Evolutionary conservation across 768 basidiomycete species (phyloP).

Genomic region (Tylopilus cervinicoccineus): DNA sequence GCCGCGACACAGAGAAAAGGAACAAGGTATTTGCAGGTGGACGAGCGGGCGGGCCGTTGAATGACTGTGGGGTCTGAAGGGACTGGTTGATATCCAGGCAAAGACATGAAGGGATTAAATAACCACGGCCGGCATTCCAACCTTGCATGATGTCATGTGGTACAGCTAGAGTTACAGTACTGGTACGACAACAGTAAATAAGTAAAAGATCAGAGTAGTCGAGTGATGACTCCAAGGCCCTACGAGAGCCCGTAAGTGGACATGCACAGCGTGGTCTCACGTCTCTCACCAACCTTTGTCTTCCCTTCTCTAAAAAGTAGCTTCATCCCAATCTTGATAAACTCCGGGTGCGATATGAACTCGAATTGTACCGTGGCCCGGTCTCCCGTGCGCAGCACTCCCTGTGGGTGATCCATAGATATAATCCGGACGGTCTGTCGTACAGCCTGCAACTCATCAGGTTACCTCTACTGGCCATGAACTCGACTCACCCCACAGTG

Average conservation of each 20-base stretch:
- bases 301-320: conserved; percentile 92
- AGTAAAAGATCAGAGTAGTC: conserved; percentile 42
- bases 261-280: background rate
- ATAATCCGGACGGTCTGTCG: conserved; percentile 90
- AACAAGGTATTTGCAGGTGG: conserved; percentile 32
- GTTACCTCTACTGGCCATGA: background rate
- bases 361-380: conserved; percentile 92
- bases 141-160: conserved; percentile 17
- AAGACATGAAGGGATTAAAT: conserved; percentile 23
- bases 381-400: conserved; percentile 90
- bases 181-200: background rate
- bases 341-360: conserved; percentile 90
- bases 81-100: conserved; percentile 16
- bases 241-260: conserved; percentile 25
- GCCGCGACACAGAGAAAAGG: conserved; percentile 34
- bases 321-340: conserved; percentile 90
- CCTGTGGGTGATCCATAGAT: conserved; percentile 87
- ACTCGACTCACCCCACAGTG: conserved; percentile 73
- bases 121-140: conserved; percentile 18
- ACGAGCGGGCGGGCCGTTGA: conserved; percentile 23
- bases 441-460: conserved; percentile 54
- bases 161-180: background rate
- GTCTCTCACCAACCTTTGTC: conserved; percentile 64
- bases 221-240: conserved; percentile 78
- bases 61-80: conserved; percentile 18